Evolutionary conservation across 2,329 filamentous ascomycete species (phyloP).

Genomic region (Fusarium lateritium): DNA sequence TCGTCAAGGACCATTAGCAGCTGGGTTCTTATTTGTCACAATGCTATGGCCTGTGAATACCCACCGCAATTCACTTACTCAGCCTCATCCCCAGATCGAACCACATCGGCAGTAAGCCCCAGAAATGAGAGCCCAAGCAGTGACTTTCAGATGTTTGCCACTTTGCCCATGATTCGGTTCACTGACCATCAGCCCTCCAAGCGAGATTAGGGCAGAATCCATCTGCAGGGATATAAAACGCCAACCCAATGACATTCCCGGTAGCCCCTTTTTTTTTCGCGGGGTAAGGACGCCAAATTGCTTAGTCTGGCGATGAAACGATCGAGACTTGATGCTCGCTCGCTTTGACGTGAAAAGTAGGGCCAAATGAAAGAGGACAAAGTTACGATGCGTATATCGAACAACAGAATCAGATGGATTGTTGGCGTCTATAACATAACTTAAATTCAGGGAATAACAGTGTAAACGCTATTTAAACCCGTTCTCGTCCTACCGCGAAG

Average conservation of each 20-base stretch:
- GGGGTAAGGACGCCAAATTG: conserved; percentile 20
- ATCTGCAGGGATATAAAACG: conserved; percentile 4
- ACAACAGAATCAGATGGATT: too few species aligned
- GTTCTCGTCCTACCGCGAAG: neutral
- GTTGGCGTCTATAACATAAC: too few species aligned
- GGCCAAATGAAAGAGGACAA: too few species aligned
- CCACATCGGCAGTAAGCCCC: too few species aligned
- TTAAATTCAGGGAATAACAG: neutral
- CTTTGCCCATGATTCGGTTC: neutral
- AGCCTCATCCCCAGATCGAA: too few species aligned
- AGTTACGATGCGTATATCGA: too few species aligned
- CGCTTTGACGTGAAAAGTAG: neutral
- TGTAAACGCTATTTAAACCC: neutral
- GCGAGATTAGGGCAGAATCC: conserved; percentile 19
- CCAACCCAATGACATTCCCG: neutral
- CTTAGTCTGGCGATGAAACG: neutral
- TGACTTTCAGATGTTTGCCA: neutral
- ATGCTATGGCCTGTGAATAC: too few species aligned
- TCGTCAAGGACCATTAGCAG: too few species aligned
- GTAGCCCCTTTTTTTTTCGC: conserved; percentile 15
- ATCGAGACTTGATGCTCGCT: neutral
- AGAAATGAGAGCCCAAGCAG: too few species aligned
- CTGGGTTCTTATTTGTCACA: too few species aligned
- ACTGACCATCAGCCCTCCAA: neutral
- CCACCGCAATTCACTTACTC: too few species aligned